Conservation (phyloP, 176 grass and related monocot species). For the Avena sativa region DNA sequence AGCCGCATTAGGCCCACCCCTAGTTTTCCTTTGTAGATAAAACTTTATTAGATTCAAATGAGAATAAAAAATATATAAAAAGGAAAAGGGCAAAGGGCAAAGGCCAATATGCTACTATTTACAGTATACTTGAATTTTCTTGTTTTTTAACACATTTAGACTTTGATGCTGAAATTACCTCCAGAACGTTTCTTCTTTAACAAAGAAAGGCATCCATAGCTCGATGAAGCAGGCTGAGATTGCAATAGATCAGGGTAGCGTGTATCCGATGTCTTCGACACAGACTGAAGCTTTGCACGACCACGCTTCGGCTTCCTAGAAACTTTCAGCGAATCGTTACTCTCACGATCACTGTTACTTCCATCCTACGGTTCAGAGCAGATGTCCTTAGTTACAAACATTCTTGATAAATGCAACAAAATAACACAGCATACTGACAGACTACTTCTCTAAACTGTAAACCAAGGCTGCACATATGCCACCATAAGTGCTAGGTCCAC, state of each 20-base stretch:
- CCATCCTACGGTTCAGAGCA: slow-evolving; percentile 68
- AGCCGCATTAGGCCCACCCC: not conserved
- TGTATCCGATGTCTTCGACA: slow-evolving; percentile 68
- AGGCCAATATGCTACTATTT: not conserved
- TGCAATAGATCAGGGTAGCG: slow-evolving; percentile 75
- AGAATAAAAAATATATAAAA: slow-evolving; percentile 17
- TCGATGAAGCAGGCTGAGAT: slow-evolving; percentile 72
- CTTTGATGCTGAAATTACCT: slow-evolving; percentile 64
- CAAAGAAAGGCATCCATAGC: slow-evolving; percentile 86
- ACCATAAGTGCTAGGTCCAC: slow-evolving; percentile 1
- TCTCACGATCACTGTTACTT: slow-evolving; percentile 88
- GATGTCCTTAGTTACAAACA: slow-evolving; percentile 32
- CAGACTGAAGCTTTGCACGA: slow-evolving; percentile 68
- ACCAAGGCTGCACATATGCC: slow-evolving; percentile 11
- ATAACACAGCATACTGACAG: not conserved
- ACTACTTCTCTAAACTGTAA: slow-evolving; percentile 29
- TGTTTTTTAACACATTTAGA: not conserved
- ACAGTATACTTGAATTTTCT: not conserved
- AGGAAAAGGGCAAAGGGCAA: not conserved
- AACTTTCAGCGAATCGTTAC: slow-evolving; percentile 68
- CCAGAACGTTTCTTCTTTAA: slow-evolving; percentile 89
- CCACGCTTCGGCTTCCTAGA: slow-evolving; percentile 78
- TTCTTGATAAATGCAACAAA: slow-evolving; percentile 29
- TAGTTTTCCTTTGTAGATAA: not conserved
- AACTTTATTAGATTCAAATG: slow-evolving; percentile 13